Evolutionary conservation across 176 grass and related monocot species (phyloP), one percentile per base, ranked within the genome.

Genomic region (Pontederia crassipes): DNA sequence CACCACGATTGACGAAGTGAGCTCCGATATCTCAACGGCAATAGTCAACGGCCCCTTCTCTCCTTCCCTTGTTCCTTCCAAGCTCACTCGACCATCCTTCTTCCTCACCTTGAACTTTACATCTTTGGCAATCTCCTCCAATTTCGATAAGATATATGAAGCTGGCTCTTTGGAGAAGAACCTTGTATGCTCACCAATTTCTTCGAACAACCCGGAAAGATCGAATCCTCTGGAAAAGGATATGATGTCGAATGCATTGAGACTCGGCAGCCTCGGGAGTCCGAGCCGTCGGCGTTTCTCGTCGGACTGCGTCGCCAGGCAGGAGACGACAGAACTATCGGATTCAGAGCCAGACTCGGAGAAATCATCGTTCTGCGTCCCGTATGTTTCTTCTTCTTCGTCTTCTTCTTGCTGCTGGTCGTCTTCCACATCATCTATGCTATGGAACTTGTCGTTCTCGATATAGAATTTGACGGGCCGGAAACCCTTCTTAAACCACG

Each of bases 171-270:
- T 77, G 11, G 93, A 98, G 12, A 92, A 53, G 67, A 98, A 92
- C 76, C 93, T 85, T 29, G 86, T 64, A 70, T 88, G 79, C n/a
- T 80, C 76, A 57, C 93, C 84, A 45, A 71, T 77, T 61, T 98
- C 93, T 74, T 92, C 93, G 48, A 98, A 98, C 60, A 98, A 54
- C 52, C 93, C 93, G 0, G 93, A 92, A n/a, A 98, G 72, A 72
- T 98, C 66, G 50, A 98, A 98, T 20, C 84, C 84, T 32, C 54
- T 79, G 0, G 93, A 98, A 77, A 98, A 98, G 0, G 87, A 98
- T 76, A 98, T 98, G 79, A 92, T 98, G 69, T 98, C 93, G 13
- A 98, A 98, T 0, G 93, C 93, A 10, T 91, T 98, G 4, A 98
- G 81, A 58, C 93, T 98, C 11, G 85, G 81, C 0, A 87, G 93